Percentiles rank a stretch among this genome's conserved stretches.
These are phyloP conservation scores for Linum usitatissimum DNA, from an alignment of 345 rosid species.

Conservation along the genomic window DNA sequence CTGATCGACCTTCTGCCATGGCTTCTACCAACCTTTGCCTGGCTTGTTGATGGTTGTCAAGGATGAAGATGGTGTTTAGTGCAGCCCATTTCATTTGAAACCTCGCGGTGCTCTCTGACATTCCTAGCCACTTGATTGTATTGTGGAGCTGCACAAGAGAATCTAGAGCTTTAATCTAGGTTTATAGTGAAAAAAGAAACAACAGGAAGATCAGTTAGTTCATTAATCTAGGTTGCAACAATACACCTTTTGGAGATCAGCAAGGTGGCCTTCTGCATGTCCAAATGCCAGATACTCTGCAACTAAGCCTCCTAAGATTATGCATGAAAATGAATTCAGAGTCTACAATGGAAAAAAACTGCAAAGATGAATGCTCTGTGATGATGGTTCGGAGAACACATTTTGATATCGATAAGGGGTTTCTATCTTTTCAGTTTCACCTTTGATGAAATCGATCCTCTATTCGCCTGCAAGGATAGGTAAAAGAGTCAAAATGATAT, in stretches of 20 bases:
- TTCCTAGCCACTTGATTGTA: constrained; percentile 29
- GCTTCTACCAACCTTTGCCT: constrained; percentile 30
- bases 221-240: not conserved
- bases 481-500: too few relatives aligned
- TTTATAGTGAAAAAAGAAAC: too few relatives aligned
- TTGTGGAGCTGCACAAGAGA: constrained; percentile 27
- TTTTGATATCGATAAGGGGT: not conserved
- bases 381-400: not conserved
- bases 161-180: not conserved
- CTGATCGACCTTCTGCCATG: constrained; percentile 31
- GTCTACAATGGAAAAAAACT: constrained; percentile 12
- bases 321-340: constrained; percentile 36
- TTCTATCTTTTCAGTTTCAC: constrained; percentile 10
- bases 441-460: constrained; percentile 38
- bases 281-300: constrained; percentile 42
- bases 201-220: not conserved
- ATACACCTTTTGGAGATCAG: constrained; percentile 40
- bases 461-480: constrained; percentile 16
- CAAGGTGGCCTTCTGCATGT: constrained; percentile 32
- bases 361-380: not conserved
- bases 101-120: constrained; percentile 19
- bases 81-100: constrained; percentile 42
- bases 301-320: constrained; percentile 43
- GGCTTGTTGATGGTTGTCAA: constrained; percentile 21
- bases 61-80: constrained; percentile 21